Evolutionary conservation across 129 eudicot genomes (phyloP), one percentile per base, ranked within the genome.

Genomic region (Flaveria brownii): DNA sequence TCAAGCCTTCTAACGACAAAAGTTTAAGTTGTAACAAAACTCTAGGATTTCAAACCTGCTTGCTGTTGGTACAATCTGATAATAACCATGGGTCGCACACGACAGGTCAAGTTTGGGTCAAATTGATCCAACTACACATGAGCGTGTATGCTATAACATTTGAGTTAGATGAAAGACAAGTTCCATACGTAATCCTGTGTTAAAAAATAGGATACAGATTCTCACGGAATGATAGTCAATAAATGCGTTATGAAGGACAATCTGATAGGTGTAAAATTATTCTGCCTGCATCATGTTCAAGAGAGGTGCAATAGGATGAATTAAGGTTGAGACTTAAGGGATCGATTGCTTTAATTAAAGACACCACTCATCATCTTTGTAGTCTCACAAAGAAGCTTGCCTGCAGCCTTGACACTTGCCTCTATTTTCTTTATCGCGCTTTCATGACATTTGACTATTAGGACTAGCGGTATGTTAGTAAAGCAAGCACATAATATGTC

Each of bases 341-440:
- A 20, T 20, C 22, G 22, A 20, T 20, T 20, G 22, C 22, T 20
- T 20, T 20, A 20, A 0, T 20, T 20, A 20, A 20, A 20, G 22
- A 20, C 22, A 20, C 22, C 22, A 20, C 22, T 20, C 22, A 20
- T 20, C 22, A 20, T 20, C 22, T 20, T 20, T 20, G 22, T 20
- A 20, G 68, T 63, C 68, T 30, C 30, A 5, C 82, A 77, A 47
- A 78, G 65, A 71, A 78, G 82, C 49, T 67, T 73, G 57, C 77
- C 55, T 45, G 82, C 82, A 47, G 10, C 15, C 72, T 49, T 18
- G n/a, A 78, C 77, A 49, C 71, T 61, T 17, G 2, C 22, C 71
- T 71, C 82, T n/a, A 45, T 52, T 51, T 78, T 46, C 39, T 72
- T 68, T 39, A 80, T 80, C 26, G 4, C 69, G 13, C 33, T 41